A percentile compares a stretch with the other conserved stretches of the same genome.
These are phyloP conservation scores for Aaosphaeria pasadenensis DNA, from an alignment of 2,329 filamentous ascomycete genomes.

Conservation along the genomic window DNA sequence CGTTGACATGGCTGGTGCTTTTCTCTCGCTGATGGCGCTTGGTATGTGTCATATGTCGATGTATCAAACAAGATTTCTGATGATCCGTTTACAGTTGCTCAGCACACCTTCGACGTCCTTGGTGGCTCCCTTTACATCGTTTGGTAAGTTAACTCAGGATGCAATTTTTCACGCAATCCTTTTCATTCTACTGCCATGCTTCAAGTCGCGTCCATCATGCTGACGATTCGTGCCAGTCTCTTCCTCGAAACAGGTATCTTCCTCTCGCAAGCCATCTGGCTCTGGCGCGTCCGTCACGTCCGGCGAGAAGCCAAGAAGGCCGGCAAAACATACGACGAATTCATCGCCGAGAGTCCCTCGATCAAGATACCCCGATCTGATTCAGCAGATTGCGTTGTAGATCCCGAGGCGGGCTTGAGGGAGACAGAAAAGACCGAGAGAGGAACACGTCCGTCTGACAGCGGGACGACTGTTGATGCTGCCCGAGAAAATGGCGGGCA, in stretches of 20 bases:
- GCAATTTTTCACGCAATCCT: too few species aligned
- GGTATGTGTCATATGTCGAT: constrained; percentile 33
- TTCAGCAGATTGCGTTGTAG: constrained; percentile 21
- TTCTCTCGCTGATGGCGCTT: constrained; percentile 63
- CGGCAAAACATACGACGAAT: constrained; percentile 56
- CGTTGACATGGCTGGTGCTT: constrained; percentile 60
- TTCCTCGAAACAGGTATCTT: constrained; percentile 61
- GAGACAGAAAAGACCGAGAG: background rate
- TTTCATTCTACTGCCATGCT: background rate
- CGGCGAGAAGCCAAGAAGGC: constrained; percentile 51
- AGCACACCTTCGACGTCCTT: constrained; percentile 60
- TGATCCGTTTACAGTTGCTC: constrained; percentile 44
- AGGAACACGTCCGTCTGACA: too few species aligned
- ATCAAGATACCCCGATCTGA: constrained; percentile 13
- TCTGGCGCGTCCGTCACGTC: constrained; percentile 53
- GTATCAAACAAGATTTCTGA: too few species aligned
- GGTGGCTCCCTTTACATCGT: constrained; percentile 60
- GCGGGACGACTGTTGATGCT: too few species aligned
- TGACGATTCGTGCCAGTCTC: constrained; percentile 42
- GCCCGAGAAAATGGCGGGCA: too few species aligned
- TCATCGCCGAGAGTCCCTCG: constrained; percentile 29
- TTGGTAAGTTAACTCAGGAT: constrained; percentile 44
- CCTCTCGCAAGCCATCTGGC: constrained; percentile 57
- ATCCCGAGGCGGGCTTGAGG: constrained; percentile 21
- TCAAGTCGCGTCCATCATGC: constrained; percentile 1